Base-by-base conservation (phyloP, 768 basidiomycete genomes). In the Boletellus ananiceps region DNA sequence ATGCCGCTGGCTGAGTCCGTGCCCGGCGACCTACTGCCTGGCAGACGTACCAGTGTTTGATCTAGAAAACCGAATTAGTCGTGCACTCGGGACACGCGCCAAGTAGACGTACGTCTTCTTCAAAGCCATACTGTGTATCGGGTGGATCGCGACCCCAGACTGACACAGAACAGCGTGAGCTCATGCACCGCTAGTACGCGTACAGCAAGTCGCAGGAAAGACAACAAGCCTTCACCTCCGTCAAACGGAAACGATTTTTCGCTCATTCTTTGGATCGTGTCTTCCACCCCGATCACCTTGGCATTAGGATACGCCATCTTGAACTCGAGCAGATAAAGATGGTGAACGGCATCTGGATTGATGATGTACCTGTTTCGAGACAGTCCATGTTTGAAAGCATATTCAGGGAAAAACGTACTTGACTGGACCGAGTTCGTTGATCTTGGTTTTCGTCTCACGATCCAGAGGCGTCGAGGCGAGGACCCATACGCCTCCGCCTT, bases 381-480 rank as follows among this genome's bases (percentile, higher is more conserved):
- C 8, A 29, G 29, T 29, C 29, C 8, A 11, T 13, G 21, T 39
- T 54, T 37, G 46, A 50, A 13, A 51, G 21, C 3, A 16, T 25
- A 11, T 19, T 23, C 29, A 19, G 42, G 29, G 8, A 37, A 29
- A 15, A 19, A 44, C 23, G 23, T 46, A 84, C 82, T 82, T 83
- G 46, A 91, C 85, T 12, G 79, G 76, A 0, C 91, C 88, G 2
- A 93, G 69, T 21, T 75, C 71, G 40, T 80, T 73, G 8, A 91
- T 65, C 39, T 77, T 82, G 4, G 66, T 50, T 60, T 83, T 84
- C 3, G 88, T 91, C 23, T 81, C 80, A 3, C 71, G 69, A 33
- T 80, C 78, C 46, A 89, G 69, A 0, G 87, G 85, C 8, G 85
- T 85, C 1, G 88, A 91, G 0, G 88, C 90, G n/a, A 91, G 71